phyloP scores from a whole-genome alignment of 129 eudicot species.

The Flaveria ramosissima region DNA sequence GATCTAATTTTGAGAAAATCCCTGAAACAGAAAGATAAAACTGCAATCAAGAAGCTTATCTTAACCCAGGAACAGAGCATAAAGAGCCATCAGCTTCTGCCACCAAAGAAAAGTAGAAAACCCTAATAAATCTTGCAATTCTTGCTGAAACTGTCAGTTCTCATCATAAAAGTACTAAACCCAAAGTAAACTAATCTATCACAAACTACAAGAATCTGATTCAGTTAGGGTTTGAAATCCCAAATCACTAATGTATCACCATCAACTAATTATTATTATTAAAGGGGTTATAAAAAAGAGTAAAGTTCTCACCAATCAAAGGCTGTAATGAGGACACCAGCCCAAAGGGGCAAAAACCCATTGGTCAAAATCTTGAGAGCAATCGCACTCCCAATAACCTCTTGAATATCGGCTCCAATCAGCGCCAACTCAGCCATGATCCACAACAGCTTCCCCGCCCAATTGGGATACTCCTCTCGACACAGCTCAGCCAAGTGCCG shows the following conservation, averaged over 20 bases:
- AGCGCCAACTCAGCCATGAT: conserved; percentile 15
- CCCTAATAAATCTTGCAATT: neutral
- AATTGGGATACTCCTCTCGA: conserved; percentile 15
- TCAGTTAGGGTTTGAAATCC: neutral
- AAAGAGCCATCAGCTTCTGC: too few relatives aligned
- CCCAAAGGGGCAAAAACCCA: conserved; percentile 14
- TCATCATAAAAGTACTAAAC: neutral
- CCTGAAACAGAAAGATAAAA: neutral
- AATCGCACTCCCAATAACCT: conserved; percentile 18
- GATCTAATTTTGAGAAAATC: neutral
- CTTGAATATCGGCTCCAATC: conserved; percentile 18
- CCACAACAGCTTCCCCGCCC: conserved; percentile 21
- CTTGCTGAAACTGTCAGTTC: neutral
- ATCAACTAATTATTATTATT: too few relatives aligned
- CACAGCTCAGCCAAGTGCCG: conserved; percentile 14
- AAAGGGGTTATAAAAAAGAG: too few relatives aligned
- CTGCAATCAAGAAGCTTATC: neutral
- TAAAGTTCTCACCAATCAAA: neutral
- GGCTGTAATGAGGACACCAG: conserved; percentile 12
- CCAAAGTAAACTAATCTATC: conserved; percentile 8
- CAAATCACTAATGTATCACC: too few relatives aligned
- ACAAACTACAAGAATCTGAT: neutral
- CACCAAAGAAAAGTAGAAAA: too few relatives aligned
- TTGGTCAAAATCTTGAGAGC: conserved; percentile 14
- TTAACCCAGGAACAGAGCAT: neutral